phyloP scores from a whole-genome alignment of 169 alveolate species.

The Eimeria brunetti region DNA sequence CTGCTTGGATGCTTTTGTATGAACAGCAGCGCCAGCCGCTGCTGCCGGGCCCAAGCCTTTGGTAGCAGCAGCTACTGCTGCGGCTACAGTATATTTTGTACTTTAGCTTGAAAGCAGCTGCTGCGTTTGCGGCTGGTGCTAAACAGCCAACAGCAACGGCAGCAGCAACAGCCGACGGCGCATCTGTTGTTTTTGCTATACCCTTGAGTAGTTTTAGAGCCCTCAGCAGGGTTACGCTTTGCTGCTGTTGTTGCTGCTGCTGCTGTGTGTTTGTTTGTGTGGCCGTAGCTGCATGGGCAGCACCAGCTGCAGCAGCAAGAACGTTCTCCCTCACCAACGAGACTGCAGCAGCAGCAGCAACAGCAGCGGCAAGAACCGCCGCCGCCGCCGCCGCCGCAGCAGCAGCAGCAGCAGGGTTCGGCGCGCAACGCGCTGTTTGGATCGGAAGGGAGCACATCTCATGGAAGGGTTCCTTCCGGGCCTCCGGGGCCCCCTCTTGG shows the following conservation, averaged over 20 bases:
- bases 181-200: neutral
- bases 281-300: conserved; percentile 64
- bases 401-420: conserved; percentile 41
- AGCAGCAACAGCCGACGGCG: conserved; percentile 22
- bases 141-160: neutral
- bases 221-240: conserved; percentile 25
- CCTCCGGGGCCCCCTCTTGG: conserved; percentile 20
- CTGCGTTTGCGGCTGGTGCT: neutral
- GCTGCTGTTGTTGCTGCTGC: conserved; percentile 28
- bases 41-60: neutral
- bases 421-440: conserved; percentile 50
- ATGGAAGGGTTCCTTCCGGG: conserved; percentile 3
- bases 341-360: conserved; percentile 35
- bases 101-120: neutral
- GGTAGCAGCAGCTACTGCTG: conserved; percentile 14
- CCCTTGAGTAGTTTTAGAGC: neutral
- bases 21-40: conserved; percentile 28
- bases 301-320: conserved; percentile 55
- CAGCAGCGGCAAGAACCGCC: conserved; percentile 20
- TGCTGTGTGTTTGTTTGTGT: conserved; percentile 48
- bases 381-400: conserved; percentile 25
- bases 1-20: neutral
- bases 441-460: neutral
- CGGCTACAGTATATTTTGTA: neutral
- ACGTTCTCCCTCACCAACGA: conserved; percentile 35